Base-by-base conservation (phyloP, 768 basidiomycete genomes). In the Strobilomyces dryophilus region DNA sequence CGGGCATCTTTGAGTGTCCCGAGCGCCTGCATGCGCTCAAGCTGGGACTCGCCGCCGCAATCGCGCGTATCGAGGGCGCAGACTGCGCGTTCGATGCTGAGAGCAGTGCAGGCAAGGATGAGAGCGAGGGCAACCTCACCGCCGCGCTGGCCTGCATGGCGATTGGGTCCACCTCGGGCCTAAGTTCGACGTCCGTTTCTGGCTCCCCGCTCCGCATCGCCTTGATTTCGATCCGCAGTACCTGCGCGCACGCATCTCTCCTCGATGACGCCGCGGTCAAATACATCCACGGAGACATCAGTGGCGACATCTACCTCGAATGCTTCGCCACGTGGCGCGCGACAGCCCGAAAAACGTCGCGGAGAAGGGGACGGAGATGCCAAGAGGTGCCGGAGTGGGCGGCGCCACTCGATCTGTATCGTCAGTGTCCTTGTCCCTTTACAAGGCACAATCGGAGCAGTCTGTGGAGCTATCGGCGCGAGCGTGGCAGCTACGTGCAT, bases 11-110 rank as follows among this genome's bases (percentile, higher is more conserved):
- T 17, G 95, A 98, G 66, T 79, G 92, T 10, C 95, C 95, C 0
- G 90, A 97, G 66, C 83, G 95, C 21, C 73, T 98, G 26, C 81
- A 86, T 46, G 94, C 94, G 0, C 82, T 98, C 46, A 83, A 85
- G 58, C 63, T 89, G 5, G 95, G 95, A 1, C 76, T 97, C 8
- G 79, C 92, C 3, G 87, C 88, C 8, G 90, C 87, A 0, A 76
- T 91, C 18, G 80, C 92, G 8, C 80, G 87, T 45, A 71, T 93
- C 5, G 87, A 90, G 59, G 75, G 74, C 8, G 40, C 20, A 0
- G 52, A 49, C 10, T 21, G 45, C 4, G 46, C 27, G 5, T 27
- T 31, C 3, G 40, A 29, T 21, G n/a, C 2, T 9, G 49, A 32
- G 20, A 29, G 47, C 37, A 5, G 1, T 15, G 24, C 11, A 8